These are phyloP conservation scores for Trametes pubescens DNA, from an alignment of 1,284 basidiomycete genomes.

Conservation along the genomic window DNA sequence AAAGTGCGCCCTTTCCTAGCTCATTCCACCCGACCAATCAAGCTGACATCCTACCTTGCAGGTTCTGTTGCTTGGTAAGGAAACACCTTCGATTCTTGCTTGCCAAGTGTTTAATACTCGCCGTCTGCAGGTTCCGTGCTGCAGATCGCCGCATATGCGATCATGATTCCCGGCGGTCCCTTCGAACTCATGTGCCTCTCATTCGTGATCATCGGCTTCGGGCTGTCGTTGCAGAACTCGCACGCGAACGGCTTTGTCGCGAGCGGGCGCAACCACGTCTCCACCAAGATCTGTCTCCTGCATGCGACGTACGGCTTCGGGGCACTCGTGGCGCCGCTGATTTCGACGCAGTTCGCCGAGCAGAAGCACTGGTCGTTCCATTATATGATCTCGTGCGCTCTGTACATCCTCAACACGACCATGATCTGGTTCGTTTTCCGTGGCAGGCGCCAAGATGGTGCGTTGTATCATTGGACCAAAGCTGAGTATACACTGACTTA, in stretches of 20 bases:
- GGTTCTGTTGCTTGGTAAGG: constrained; percentile 48
- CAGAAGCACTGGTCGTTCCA: constrained; percentile 65
- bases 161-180: constrained; percentile 64
- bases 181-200: constrained; percentile 72
- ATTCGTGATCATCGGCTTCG: constrained; percentile 68
- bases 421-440: constrained; percentile 60
- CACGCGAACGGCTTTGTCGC: constrained; percentile 66
- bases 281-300: constrained; percentile 60
- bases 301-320: constrained; percentile 68
- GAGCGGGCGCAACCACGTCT: constrained; percentile 50
- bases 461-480: neutral
- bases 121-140: constrained; percentile 46
- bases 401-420: constrained; percentile 56
- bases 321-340: constrained; percentile 64
- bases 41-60: constrained; percentile 23
- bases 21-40: neutral
- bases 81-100: neutral
- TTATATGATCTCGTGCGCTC: constrained; percentile 63
- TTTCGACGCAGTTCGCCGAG: constrained; percentile 67
- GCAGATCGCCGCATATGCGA: constrained; percentile 56
- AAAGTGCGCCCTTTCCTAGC: constrained; percentile 48
- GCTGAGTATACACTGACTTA: neutral
- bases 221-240: constrained; percentile 58
- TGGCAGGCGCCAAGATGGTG: constrained; percentile 60
- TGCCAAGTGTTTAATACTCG: neutral